Evolutionary conservation across 2,329 filamentous ascomycete genomes (phyloP), one percentile per base, ranked within the genome.

Genomic region (Endothia cerciana): DNA sequence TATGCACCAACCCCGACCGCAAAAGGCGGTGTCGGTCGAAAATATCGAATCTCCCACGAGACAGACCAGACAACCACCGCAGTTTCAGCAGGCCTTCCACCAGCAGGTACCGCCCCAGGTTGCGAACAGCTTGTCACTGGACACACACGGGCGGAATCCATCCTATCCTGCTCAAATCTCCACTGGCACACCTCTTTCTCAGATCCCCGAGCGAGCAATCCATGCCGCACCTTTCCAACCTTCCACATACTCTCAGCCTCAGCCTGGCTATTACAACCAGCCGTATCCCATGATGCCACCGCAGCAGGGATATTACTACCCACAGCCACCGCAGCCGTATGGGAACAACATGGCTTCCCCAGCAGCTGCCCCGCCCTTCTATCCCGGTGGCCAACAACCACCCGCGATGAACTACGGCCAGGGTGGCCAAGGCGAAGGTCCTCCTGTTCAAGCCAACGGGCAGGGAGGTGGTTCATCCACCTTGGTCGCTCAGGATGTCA

Each of bases 1-100:
- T 0, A 97, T 98, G 89, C 92, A 98, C 75, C 95, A 98, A 76
- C 95, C 95, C 65, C 90, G 92, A 62, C 94, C 95, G 10, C 94
- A 98, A 77, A 98, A 98, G 82, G 85, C 93, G 6, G 92, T 98
- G 40, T 97, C 94, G 11, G 89, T 98, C 66, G 92, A 93, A 65
- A 93, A 93, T 72, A 97, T 98, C 71, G 95, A 98, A 77, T 91
- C 91, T 8, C 93, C 94, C 4, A 88, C 87, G 5, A 83, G 80
- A 71, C 75, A 78, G 65, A 77, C 76, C 61, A 82, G 81, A 72
- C 83, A 71, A 80, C 88, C 78, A 49, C 73, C 76, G 47, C 74
- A 75, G 17, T 81, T 91, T 72, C 90, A 94, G 72, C 92, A 94
- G 74, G 92, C 94, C 0, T 97, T 98, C 82, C 93, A 97, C 71